These are phyloP conservation scores for Candida dubliniensis DNA, from an alignment of 1,139 yeast genomes.

Conservation along the genomic window DNA sequence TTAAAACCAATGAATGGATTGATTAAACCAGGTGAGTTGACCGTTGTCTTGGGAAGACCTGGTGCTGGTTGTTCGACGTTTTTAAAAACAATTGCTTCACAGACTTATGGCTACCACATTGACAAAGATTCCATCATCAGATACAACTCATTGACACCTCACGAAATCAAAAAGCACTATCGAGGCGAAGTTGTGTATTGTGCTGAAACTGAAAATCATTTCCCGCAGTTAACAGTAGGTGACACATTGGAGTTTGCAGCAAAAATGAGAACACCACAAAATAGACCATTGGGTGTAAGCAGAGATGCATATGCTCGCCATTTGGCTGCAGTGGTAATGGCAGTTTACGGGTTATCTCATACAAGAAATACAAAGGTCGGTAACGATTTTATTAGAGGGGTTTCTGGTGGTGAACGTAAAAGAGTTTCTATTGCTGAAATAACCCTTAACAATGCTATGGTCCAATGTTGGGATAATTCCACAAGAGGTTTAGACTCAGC, in stretches of 20 bases:
- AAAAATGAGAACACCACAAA: constrained; percentile 39
- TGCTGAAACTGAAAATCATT: constrained; percentile 54
- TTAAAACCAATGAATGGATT: constrained; percentile 37
- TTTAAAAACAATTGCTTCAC: constrained; percentile 34
- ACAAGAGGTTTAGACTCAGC: constrained; percentile 64
- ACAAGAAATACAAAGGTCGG: constrained; percentile 38
- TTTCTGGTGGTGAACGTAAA: constrained; percentile 47
- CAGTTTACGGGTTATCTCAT: constrained; percentile 39
- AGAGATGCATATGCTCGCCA: constrained; percentile 42
- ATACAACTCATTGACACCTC: constrained; percentile 53
- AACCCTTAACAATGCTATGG: constrained; percentile 33
- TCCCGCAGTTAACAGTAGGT: constrained; percentile 52
- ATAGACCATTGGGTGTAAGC: constrained; percentile 33
- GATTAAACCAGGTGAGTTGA: constrained; percentile 34
- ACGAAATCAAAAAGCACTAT: constrained; percentile 46
- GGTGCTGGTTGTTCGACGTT: constrained; percentile 40
- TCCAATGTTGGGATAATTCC: constrained; percentile 63
- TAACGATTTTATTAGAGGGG: constrained; percentile 37
- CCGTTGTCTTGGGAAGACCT: constrained; percentile 39
- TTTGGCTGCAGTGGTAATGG: constrained; percentile 44
- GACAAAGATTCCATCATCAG: constrained; percentile 29
- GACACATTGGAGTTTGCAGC: constrained; percentile 51
- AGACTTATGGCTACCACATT: constrained; percentile 37
- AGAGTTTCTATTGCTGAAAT: constrained; percentile 49
- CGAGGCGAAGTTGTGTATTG: constrained; percentile 52